Conservation (phyloP, 257 asterid species). For the Fraxinus quadrangulata region DNA sequence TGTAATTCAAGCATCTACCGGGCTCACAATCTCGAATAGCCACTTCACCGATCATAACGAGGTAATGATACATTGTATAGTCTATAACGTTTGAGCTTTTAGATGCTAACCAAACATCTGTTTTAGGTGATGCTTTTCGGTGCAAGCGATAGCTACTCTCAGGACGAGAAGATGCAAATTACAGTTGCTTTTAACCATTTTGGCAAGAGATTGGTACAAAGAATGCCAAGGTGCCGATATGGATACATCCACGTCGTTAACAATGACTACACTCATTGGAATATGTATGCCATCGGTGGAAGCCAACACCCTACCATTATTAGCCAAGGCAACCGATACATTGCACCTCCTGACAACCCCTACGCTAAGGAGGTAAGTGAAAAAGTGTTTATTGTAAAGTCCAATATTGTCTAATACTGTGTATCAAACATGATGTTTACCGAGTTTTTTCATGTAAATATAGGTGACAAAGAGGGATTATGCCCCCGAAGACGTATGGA, state of each 20-base stretch:
- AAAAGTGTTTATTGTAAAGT: too few species aligned
- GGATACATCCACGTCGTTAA: conserved; percentile 85
- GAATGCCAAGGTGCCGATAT: conserved; percentile 84
- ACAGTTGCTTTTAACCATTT: conserved; percentile 89
- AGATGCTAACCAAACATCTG: not conserved
- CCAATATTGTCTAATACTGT: too few species aligned
- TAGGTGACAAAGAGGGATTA: conserved; percentile 84
- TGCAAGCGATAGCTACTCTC: conserved; percentile 51
- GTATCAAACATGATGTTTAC: not conserved
- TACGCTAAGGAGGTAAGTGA: conserved; percentile 59
- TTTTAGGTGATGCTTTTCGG: conserved; percentile 68
- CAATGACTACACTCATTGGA: conserved; percentile 94
- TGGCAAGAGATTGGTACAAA: conserved; percentile 79
- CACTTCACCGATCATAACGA: conserved; percentile 88
- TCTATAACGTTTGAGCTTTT: not conserved
- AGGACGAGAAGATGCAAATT: conserved; percentile 66
- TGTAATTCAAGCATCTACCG: conserved; percentile 67
- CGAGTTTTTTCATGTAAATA: not conserved
- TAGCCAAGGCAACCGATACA: conserved; percentile 88
- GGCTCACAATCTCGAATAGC: conserved; percentile 66
- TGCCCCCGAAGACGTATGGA: conserved; percentile 52
- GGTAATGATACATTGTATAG: conserved; percentile 20
- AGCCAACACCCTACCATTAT: conserved; percentile 71
- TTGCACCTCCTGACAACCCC: conserved; percentile 56
- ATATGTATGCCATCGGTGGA: conserved; percentile 94